A percentile compares a stretch with the other conserved stretches of the same genome.
These are phyloP conservation scores for Tuber magnatum DNA, from an alignment of 495 filamentous ascomycete species.

Conservation along the genomic window DNA sequence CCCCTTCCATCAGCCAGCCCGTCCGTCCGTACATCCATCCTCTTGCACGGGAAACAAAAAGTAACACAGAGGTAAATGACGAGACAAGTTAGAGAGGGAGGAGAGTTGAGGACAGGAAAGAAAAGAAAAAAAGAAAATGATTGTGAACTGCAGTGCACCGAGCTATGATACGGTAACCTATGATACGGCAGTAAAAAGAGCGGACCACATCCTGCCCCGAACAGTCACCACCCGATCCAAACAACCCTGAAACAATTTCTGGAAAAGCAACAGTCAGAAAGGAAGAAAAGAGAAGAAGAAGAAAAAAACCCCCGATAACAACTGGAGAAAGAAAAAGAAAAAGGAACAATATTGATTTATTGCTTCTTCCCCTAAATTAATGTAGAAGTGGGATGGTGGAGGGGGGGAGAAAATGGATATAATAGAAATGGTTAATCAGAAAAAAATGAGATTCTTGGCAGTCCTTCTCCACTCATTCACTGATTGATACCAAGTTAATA, in stretches of 20 bases:
- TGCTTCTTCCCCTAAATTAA: not conserved
- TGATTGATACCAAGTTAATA: not conserved
- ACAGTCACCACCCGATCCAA: not conserved
- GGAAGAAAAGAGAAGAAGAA: not conserved
- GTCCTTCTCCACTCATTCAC: not conserved
- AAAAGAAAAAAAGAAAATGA: not conserved
- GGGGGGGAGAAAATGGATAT: not conserved
- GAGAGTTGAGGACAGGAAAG: not conserved
- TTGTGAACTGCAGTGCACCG: not conserved
- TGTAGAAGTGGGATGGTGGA: not conserved
- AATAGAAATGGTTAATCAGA: not conserved
- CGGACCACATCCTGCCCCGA: not conserved
- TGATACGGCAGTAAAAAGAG: not conserved
- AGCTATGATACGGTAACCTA: not conserved
- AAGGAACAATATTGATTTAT: not conserved
- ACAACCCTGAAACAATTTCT: constrained; percentile 4
- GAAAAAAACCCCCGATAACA: not conserved
- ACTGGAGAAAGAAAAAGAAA: not conserved
- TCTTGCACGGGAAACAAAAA: not conserved
- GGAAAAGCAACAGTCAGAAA: not conserved
- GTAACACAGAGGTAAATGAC: not conserved
- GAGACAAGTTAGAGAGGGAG: not conserved
- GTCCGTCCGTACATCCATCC: not conserved
- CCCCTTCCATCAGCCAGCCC: not conserved
- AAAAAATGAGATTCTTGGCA: not conserved